Percentiles rank a stretch among this genome's conserved stretches.
Conservation (phyloP, 306 rosid species). For the Astragalus glycyphyllos region DNA sequence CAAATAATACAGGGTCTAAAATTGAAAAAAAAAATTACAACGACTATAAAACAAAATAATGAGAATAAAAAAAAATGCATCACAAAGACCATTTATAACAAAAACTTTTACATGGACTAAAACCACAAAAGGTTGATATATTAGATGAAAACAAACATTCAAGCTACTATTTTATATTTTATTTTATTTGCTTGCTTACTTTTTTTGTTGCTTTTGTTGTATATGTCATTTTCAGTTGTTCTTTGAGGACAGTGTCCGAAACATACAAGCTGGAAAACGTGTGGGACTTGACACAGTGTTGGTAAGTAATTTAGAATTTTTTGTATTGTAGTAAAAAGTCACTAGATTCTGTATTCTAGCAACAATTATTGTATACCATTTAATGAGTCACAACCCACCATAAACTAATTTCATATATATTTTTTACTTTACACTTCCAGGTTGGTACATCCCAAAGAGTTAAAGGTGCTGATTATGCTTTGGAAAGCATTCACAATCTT, state of each 20-base stretch:
- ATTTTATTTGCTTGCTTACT: not conserved
- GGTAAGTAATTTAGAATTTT: conserved; percentile 56
- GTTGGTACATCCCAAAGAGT: conserved; percentile 86
- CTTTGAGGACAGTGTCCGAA: conserved; percentile 94
- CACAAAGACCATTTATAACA: too few species aligned
- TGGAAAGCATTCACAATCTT: conserved; percentile 93
- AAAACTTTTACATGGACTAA: too few species aligned
- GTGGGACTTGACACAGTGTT: conserved; percentile 90
- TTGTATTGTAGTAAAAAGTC: conserved; percentile 3
- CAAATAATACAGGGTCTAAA: too few species aligned
- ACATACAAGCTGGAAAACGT: conserved; percentile 88
- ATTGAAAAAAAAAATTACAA: too few species aligned
- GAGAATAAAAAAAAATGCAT: too few species aligned
- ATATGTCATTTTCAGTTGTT: conserved; percentile 65
- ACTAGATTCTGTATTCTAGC: not conserved
- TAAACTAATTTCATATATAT: conserved; percentile 12
- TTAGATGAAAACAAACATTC: too few species aligned
- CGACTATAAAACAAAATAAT: too few species aligned
- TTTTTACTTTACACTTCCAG: conserved; percentile 45
- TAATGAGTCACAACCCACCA: not conserved
- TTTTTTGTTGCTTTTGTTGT: not conserved
- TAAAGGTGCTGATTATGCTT: conserved; percentile 91
- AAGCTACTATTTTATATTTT: too few species aligned
- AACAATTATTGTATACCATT: conserved; percentile 9
- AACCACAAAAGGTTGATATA: too few species aligned